These are phyloP conservation scores for Yarrowia sp. DNA, from an alignment of 805 yeast genomes.

Conservation along the genomic window DNA sequence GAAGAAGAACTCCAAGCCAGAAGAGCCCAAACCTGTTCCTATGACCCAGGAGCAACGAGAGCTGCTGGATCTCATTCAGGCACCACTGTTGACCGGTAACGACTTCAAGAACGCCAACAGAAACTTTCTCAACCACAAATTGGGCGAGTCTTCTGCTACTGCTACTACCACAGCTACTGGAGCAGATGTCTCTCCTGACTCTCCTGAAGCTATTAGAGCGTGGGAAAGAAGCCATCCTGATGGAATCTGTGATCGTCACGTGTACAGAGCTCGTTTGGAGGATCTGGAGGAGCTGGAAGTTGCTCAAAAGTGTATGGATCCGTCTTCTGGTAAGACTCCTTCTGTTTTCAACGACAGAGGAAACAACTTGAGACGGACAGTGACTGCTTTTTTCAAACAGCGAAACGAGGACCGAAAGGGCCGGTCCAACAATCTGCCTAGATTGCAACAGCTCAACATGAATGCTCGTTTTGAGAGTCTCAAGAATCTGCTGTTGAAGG, in stretches of 20 bases:
- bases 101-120: background rate
- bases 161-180: too few relatives aligned
- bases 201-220: too few relatives aligned
- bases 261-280: background rate
- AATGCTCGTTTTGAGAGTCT: background rate
- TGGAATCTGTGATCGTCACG: background rate
- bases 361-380: background rate
- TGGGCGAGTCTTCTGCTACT: too few relatives aligned
- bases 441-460: background rate
- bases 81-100: background rate
- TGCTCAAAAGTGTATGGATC: background rate
- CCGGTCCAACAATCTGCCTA: background rate
- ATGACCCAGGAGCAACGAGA: background rate
- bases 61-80: conserved; percentile 8
- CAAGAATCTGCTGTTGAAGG: background rate
- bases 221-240: too few relatives aligned
- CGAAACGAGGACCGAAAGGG: background rate
- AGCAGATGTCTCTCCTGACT: too few relatives aligned
- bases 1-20: background rate
- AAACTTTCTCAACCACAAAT: too few relatives aligned
- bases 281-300: background rate
- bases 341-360: background rate
- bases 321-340: background rate
- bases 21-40: background rate
- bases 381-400: background rate